A percentile compares a stretch with the other conserved stretches of the same genome.
Evolutionary conservation across 2,329 filamentous ascomycete species (phyloP).

Genomic region (Tolypocladium paradoxum): DNA sequence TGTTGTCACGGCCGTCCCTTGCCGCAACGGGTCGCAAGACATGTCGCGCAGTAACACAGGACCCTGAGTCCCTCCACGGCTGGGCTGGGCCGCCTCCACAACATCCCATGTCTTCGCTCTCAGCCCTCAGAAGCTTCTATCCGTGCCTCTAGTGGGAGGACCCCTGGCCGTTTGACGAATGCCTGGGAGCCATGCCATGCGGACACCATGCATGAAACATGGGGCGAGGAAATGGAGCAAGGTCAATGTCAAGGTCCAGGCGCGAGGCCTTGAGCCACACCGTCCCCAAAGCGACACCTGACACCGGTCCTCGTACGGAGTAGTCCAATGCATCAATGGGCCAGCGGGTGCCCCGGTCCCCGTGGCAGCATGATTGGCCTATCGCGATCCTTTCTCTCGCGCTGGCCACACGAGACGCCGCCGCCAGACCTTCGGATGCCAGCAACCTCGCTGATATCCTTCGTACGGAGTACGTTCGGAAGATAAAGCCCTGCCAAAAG

Average conservation of each 20-base stretch:
- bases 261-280: neutral
- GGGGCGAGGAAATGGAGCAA: neutral
- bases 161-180: slow-evolving; percentile 5
- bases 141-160: neutral
- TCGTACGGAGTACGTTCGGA: neutral
- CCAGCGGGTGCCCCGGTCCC: neutral
- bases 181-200: slow-evolving; percentile 1
- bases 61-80: neutral
- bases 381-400: slow-evolving; percentile 2
- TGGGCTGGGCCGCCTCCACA: neutral
- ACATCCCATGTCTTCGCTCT: neutral
- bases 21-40: neutral
- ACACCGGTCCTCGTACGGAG: too few relatives aligned
- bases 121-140: neutral
- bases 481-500: slow-evolving; percentile 1
- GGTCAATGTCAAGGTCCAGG: neutral
- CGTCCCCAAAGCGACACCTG: neutral
- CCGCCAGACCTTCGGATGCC: neutral
- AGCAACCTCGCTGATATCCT: neutral
- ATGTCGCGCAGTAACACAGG: neutral
- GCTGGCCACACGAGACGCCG: neutral
- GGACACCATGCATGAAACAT: slow-evolving; percentile 5
- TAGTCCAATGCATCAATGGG: too few relatives aligned
- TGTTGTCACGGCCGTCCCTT: neutral
- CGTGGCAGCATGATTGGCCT: neutral